Percentiles rank a stretch among this genome's conserved stretches.
Conservation (phyloP, 2,329 filamentous ascomycete species). For the Fusarium abutilonis region DNA sequence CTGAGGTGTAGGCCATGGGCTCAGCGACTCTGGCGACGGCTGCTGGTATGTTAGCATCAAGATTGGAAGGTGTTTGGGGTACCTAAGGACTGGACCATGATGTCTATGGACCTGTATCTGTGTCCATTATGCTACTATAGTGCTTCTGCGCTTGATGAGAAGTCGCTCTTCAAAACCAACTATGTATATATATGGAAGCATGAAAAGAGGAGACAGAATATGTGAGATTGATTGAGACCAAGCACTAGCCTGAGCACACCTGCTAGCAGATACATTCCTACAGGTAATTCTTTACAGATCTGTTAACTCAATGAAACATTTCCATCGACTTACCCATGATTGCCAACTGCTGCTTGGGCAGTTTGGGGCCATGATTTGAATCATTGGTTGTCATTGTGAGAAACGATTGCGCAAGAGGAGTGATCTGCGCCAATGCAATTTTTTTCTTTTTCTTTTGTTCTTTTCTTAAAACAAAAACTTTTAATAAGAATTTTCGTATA, state of each 20-base stretch:
- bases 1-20: conserved; percentile 75
- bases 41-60: conserved; percentile 54
- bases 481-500: background rate
- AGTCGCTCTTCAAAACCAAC: conserved; percentile 12
- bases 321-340: conserved; percentile 74
- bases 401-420: conserved; percentile 19
- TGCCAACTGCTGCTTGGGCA: conserved; percentile 79
- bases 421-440: conserved; percentile 10
- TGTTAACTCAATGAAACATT: background rate
- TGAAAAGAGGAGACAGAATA: too few species aligned
- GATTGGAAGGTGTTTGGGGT: conserved; percentile 14
- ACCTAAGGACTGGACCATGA: conserved; percentile 31
- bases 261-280: background rate
- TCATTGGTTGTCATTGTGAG: conserved; percentile 39
- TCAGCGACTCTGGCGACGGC: conserved; percentile 83
- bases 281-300: background rate
- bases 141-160: conserved; percentile 38
- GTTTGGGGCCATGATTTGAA: conserved; percentile 60
- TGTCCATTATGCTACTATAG: conserved; percentile 12
- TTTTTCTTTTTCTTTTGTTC: conserved; percentile 7
- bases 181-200: background rate
- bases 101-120: background rate
- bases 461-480: conserved; percentile 4
- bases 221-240: background rate
- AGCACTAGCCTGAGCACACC: conserved; percentile 10